Base-by-base conservation (phyloP, 441 rosid species). In the Populus hybrid region DNA sequence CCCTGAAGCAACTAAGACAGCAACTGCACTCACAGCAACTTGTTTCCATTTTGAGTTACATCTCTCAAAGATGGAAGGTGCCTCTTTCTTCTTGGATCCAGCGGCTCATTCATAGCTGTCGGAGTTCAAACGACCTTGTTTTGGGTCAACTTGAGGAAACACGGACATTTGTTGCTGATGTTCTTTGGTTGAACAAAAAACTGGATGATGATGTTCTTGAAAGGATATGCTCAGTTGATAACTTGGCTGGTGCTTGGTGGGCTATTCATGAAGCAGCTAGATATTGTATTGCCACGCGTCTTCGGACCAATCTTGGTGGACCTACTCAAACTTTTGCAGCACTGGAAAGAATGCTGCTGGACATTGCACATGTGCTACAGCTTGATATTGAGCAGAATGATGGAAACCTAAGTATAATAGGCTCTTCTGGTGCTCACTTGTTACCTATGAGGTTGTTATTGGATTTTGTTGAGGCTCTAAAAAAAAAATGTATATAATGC, bases 311-410 rank as follows among this genome's bases (percentile, higher is more conserved):
- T 83, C 97, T 96, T 89, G 99, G 99, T 78, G 99, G 99, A 76
- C 99, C 99, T 26, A 85, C 96, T 66, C 99, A 94, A 88, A 94
- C 99, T 83, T 96, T 96, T 90, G 98, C 99, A 67, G 98, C 94
- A n/a, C 81, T 96, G 83, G 99, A 96, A 84, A 90, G 94, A 85
- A 94, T 96, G 98, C 98, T 94, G 81, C 86, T 96, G 85, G 98
- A 96, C 80, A 83, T 93, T 85, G 90, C 94, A 53, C 97, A 91
- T 81, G 91, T 94, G 77, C 87, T 96, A 81, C 93, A 91, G 86
- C 92, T 94, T 86, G 97, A 93, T 66, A 82, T 85, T 74, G 94
- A 93, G 79, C 94, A 96, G 83, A 92, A 75, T 85, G 97, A 92
- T 88, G 97, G 98, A 77, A 89, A 86, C 82, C 79, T 93, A 71